Evolutionary conservation across 257 asterid species (phyloP), one percentile per base, ranked within the genome.

Genomic region (Solanum okadae): DNA sequence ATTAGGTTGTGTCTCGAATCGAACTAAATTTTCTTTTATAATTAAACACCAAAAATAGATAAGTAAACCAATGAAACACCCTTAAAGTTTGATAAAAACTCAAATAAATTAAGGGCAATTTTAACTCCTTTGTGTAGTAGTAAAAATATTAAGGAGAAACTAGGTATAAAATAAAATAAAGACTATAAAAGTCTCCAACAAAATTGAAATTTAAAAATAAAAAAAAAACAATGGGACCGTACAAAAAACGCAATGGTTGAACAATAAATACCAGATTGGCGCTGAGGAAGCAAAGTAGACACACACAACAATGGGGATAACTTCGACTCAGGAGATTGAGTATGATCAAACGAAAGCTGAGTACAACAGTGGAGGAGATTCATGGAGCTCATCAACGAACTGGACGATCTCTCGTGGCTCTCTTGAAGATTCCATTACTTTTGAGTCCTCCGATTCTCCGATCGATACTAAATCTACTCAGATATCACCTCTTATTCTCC

Each of bases 391-490:
- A 87, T 90, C 88, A 11, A 89, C 97, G 29, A 95, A 93, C 87
- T 97, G 99, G 99, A 14, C 85, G 40, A 88, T 93, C 87, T 90
- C 92, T 72, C 88, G 89, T 78, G 98, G 99, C 59, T 90, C 95
- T 49, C 94, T 96, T 68, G 85, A 91, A 35, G 84, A 83, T 18
- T 89, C 94, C 71, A 88, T 97, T 89, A 68, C 92, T 42, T 91
- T 97, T 86, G 98, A 97, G 79, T 93, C 98, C 8, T 93, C 93
- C 79, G 96, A 92, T 86, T 42, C 85, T 61, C 91, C 91, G 42
- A 83, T 91, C 79, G 89, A 33, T 22, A 42, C 67, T 40, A 93
- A 94, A 37, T 40, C 91, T 78, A 42, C 87, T 68, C 89, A 23
- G 33, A 90, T 87, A 49, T 87, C 91, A 16, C 93, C 97, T 38